A percentile compares a stretch with the other conserved stretches of the same genome.
These are phyloP conservation scores for Nadsonia commutata DNA, from an alignment of 1,139 yeast species.

Conservation along the genomic window DNA sequence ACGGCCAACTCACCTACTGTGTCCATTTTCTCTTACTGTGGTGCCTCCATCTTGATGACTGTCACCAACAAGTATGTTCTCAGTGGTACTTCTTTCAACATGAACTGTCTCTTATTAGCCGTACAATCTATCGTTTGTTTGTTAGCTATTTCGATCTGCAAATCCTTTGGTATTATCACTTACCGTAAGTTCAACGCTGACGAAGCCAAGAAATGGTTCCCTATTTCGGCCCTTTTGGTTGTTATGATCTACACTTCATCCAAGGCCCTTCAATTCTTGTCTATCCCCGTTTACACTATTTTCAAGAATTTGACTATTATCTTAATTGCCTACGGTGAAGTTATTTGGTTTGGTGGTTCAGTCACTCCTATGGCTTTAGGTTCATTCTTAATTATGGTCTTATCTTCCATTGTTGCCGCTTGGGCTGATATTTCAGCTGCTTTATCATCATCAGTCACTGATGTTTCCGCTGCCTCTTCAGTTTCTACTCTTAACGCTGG, in stretches of 20 bases:
- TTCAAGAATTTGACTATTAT: conserved; percentile 95
- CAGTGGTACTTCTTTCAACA: conserved; percentile 67
- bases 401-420: conserved; percentile 86
- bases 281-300: conserved; percentile 93
- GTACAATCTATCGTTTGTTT: conserved; percentile 52
- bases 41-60: conserved; percentile 93
- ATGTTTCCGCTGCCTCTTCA: conserved; percentile 22
- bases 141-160: conserved; percentile 53
- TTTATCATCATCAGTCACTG: conserved; percentile 17
- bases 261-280: conserved; percentile 79
- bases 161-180: conserved; percentile 59
- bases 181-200: conserved; percentile 73
- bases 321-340: conserved; percentile 95
- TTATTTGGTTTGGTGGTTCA: conserved; percentile 87
- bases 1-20: conserved; percentile 63
- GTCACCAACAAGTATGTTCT: conserved; percentile 91
- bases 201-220: conserved; percentile 87
- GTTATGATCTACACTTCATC: conserved; percentile 93
- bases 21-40: conserved; percentile 77
- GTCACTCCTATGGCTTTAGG: conserved; percentile 84
- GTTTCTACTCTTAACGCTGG: conserved; percentile 51
- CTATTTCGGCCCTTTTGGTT: conserved; percentile 79
- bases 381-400: conserved; percentile 79
- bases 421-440: conserved; percentile 57
- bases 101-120: conserved; percentile 71